These are phyloP conservation scores for Aspergillus sp. DNA, from an alignment of 2,329 filamentous ascomycete species.

Conservation along the genomic window DNA sequence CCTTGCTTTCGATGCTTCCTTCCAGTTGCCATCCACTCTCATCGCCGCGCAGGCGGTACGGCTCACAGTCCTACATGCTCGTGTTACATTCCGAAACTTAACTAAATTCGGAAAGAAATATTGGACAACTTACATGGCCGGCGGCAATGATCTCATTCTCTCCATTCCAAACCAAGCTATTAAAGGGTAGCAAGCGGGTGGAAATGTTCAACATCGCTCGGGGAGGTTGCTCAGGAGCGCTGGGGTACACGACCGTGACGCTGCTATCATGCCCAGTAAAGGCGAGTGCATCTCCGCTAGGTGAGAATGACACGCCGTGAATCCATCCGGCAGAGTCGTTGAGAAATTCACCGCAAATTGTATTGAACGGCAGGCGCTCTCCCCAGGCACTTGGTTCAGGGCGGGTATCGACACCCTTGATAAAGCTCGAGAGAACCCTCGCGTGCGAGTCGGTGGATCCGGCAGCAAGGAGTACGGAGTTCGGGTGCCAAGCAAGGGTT, in stretches of 20 bases:
- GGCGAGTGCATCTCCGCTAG: conserved; percentile 87
- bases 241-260: conserved; percentile 94
- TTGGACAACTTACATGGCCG: conserved; percentile 67
- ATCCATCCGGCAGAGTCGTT: conserved; percentile 98
- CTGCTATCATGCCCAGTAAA: conserved; percentile 96
- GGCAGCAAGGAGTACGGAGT: conserved; percentile 90
- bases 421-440: conserved; percentile 90
- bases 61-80: conserved; percentile 67
- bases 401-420: conserved; percentile 88
- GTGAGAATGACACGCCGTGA: conserved; percentile 90
- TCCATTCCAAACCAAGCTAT: conserved; percentile 87
- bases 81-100: conserved; percentile 7
- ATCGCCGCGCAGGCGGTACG: conserved; percentile 83
- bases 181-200: conserved; percentile 89
- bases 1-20: conserved; percentile 79
- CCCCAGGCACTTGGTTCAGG: conserved; percentile 91
- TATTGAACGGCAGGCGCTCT: conserved; percentile 95
- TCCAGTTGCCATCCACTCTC: conserved; percentile 81
- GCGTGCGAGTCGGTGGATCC: conserved; percentile 98
- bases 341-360: conserved; percentile 92
- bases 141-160: conserved; percentile 95
- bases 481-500: conserved; percentile 93
- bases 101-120: background rate
- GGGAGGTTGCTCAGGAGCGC: conserved; percentile 86
- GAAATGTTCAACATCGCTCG: conserved; percentile 86